Base-by-base conservation (phyloP, 371 early-diverging fungal genomes). In the Funneliformis caledonium region DNA sequence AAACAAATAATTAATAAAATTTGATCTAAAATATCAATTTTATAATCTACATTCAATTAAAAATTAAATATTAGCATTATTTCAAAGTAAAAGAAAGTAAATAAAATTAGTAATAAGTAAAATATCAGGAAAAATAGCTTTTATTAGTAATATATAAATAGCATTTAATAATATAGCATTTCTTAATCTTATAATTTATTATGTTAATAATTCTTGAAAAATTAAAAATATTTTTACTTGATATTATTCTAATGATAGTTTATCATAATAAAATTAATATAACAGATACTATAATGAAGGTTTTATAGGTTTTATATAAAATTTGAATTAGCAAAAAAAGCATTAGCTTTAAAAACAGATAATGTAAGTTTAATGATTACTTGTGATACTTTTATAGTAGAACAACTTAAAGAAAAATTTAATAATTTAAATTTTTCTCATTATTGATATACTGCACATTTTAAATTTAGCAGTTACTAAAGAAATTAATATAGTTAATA, bases 21-120 rank as follows among this genome's bases (percentile, higher is more conserved):
- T 76, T 42, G 42, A 76, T 76, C 62, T 14, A 31, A 56, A 16
- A 60, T 52, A 76, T 59, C 2, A 16, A 60, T 61, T 76, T 76
- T 37, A 43, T 31, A 60, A 60, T 60, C 4, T 33, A 43, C 11
- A 56, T 43, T 61, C 37, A 16, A 31, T 61, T 0, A 31, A 60
- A 14, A 42, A 42, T n/a, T 12, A 76, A 22, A 60, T 26, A 19
- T 37, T 76, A 26, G n/a, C 8, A 14, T 7, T 37, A 60, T 76
- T 42, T 56, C 26, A 26, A 26, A 26, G 26, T 26, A 26, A 26
- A 26, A 26, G n/a, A 26, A 26, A 26, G 26, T 0, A 26, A 26
- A 26, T 26, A 26, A 26, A 26, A 26, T 26, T 26, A 26, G 26
- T 26, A 26, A 26, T 0, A 26, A 26, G 26, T 26, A 26, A 26